phyloP scores from a whole-genome alignment of 1,284 basidiomycete genomes.

The Stygiomarasmius scandens region DNA sequence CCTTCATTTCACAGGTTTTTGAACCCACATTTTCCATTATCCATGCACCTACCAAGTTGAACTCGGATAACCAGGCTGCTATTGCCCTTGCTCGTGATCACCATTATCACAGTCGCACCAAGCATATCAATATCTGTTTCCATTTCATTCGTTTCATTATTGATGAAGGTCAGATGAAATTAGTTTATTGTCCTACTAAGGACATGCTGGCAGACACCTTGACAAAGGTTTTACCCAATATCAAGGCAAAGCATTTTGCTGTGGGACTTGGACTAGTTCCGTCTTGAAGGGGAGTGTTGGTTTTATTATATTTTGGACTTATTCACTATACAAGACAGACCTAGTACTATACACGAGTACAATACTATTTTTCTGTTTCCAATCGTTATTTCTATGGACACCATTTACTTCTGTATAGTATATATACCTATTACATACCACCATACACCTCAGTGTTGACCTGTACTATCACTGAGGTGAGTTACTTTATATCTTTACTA shows the following conservation, averaged over 20 bases:
- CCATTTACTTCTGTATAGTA: too few relatives aligned
- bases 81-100: not conserved
- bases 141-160: constrained; percentile 37
- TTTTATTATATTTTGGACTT: too few relatives aligned
- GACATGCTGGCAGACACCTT: constrained; percentile 20
- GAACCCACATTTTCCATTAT: not conserved
- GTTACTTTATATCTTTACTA: too few relatives aligned
- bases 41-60: not conserved
- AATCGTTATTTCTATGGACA: too few relatives aligned
- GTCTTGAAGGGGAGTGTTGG: too few relatives aligned
- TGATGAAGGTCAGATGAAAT: constrained; percentile 16
- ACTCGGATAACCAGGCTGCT: not conserved
- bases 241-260: constrained; percentile 18
- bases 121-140: constrained; percentile 26
- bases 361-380: too few relatives aligned
- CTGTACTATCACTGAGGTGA: too few relatives aligned
- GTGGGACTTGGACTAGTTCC: constrained; percentile 9
- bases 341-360: too few relatives aligned
- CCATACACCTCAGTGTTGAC: too few relatives aligned
- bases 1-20: constrained; percentile 1
- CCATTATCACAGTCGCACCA: not conserved
- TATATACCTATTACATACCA: too few relatives aligned
- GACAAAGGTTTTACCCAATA: constrained; percentile 16
- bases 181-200: constrained; percentile 23
- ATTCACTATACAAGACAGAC: too few relatives aligned